Percentiles rank a stretch among this genome's conserved stretches.
These are phyloP conservation scores for Mycena sp. DNA, from an alignment of 1,284 basidiomycete genomes.

Conservation along the genomic window DNA sequence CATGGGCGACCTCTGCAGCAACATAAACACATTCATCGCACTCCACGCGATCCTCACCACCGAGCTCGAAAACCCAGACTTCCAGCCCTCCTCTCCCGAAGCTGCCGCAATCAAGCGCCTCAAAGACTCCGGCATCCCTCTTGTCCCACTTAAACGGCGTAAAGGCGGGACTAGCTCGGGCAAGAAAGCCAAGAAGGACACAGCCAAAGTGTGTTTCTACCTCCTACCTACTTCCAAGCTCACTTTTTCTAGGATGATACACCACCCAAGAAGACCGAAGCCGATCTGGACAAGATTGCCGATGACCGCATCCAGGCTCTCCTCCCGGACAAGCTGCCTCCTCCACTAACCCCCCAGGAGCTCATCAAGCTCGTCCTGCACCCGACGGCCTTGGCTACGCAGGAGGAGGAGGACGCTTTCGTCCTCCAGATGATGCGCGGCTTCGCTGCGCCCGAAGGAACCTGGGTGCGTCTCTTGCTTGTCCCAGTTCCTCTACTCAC, in stretches of 20 bases:
- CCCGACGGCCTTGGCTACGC: not conserved
- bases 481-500: conserved; percentile 1
- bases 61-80: not conserved
- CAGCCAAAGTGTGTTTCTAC: not conserved
- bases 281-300: not conserved
- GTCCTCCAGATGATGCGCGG: not conserved
- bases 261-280: not conserved
- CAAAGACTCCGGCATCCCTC: not conserved
- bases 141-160: not conserved
- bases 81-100: not conserved
- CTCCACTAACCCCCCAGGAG: not conserved
- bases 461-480: conserved; percentile 3
- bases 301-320: not conserved
- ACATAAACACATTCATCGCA: not conserved
- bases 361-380: not conserved
- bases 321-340: not conserved
- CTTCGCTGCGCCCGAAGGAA: not conserved
- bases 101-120: not conserved
- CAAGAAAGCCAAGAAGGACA: not conserved
- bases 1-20: not conserved
- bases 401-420: not conserved
- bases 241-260: not conserved
- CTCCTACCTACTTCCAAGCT: not conserved
- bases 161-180: not conserved
- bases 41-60: not conserved